These are phyloP conservation scores for Termitomyces sp. DNA, from an alignment of 768 basidiomycete genomes.

Conservation along the genomic window DNA sequence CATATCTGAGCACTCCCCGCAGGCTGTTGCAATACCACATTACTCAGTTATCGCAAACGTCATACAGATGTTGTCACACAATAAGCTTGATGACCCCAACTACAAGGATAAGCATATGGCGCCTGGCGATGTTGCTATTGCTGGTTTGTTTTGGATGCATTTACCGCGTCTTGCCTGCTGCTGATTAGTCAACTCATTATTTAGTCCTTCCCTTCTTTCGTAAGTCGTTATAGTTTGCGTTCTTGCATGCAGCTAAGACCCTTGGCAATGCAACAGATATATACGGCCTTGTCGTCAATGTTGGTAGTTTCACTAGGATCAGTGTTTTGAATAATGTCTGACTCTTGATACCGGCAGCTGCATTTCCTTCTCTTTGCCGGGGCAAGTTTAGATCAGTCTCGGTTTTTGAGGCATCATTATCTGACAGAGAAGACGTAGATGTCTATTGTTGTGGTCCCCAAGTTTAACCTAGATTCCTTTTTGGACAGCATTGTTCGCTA, in stretches of 20 bases:
- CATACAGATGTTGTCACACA: slow-evolving; percentile 52
- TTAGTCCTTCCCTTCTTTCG: slow-evolving; percentile 59
- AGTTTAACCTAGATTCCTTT: slow-evolving; percentile 54
- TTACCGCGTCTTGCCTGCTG: not conserved
- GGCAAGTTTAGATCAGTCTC: slow-evolving; percentile 24
- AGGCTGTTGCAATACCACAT: slow-evolving; percentile 69
- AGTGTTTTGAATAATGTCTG: not conserved
- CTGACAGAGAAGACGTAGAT: slow-evolving; percentile 26
- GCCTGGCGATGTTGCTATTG: slow-evolving; percentile 54
- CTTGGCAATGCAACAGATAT: slow-evolving; percentile 35
- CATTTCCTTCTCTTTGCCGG: slow-evolving; percentile 52
- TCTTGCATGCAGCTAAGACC: not conserved
- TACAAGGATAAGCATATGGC: slow-evolving; percentile 34
- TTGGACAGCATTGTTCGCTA: slow-evolving; percentile 51
- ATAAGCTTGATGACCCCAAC: slow-evolving; percentile 34
- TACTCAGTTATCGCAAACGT: slow-evolving; percentile 60
- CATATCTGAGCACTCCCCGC: not conserved
- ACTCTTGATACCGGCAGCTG: slow-evolving; percentile 27
- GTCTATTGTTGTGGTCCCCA: slow-evolving; percentile 57
- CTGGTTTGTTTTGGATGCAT: slow-evolving; percentile 38
- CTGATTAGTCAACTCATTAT: not conserved
- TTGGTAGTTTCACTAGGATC: slow-evolving; percentile 23
- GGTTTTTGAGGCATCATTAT: not conserved
- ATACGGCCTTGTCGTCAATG: slow-evolving; percentile 53
- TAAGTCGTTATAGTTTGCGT: slow-evolving; percentile 23